Conservation (phyloP, 768 basidiomycete genomes). For the Botryobasidium botryosum region DNA sequence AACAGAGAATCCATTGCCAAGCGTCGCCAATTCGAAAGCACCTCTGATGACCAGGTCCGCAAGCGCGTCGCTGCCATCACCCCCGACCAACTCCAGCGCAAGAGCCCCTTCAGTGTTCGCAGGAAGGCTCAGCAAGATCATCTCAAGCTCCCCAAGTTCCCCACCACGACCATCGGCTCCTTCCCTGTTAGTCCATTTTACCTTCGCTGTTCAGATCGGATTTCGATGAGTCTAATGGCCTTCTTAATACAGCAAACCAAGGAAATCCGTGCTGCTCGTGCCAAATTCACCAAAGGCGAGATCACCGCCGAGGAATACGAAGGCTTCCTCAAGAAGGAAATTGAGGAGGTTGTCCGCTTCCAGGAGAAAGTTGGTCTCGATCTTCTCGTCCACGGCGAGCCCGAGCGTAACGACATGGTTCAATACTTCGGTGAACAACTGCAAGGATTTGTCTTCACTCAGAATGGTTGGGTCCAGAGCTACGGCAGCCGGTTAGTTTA, state of each 20-base stretch:
- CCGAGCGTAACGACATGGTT: constrained; percentile 99
- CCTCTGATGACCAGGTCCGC: constrained; percentile 86
- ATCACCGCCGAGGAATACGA: constrained; percentile 79
- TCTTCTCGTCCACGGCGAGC: constrained; percentile 95
- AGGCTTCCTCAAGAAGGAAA: constrained; percentile 96
- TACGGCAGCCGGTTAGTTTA: constrained; percentile 82
- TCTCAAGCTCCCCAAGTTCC: constrained; percentile 88
- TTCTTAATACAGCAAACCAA: constrained; percentile 66
- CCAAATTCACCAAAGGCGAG: constrained; percentile 85
- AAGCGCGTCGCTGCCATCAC: constrained; percentile 90
- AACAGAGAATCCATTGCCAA: constrained; percentile 84
- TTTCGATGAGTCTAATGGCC: constrained; percentile 11
- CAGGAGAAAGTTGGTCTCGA: constrained; percentile 95
- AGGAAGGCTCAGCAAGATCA: constrained; percentile 78
- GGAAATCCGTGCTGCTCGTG: constrained; percentile 94
- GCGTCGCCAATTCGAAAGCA: constrained; percentile 87
- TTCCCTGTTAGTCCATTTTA: constrained; percentile 52
- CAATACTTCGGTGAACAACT: constrained; percentile 99
- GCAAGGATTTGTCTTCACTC: constrained; percentile 91
- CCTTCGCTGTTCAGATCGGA: constrained; percentile 2
- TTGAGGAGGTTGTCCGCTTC: constrained; percentile 84
- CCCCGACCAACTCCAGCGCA: constrained; percentile 66
- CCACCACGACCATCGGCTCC: constrained; percentile 95
- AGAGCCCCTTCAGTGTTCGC: constrained; percentile 75
- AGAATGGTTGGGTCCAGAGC: constrained; percentile 98